phyloP scores from a whole-genome alignment of 139 green algal genomes.

The Penium margaritaceum region DNA sequence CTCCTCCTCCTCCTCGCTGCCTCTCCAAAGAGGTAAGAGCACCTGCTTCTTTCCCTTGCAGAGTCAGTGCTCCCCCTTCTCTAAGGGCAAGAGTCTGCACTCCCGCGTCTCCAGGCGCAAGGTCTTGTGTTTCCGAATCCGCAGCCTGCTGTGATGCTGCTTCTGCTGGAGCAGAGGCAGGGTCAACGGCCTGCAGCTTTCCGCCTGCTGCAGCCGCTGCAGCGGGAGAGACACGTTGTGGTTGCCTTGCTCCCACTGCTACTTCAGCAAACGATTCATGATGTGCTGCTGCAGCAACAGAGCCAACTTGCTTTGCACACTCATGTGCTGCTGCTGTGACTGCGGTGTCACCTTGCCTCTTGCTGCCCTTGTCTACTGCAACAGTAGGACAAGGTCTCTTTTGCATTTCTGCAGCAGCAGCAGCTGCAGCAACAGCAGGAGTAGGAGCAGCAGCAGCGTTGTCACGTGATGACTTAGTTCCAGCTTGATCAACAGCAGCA shows the following conservation, averaged over 20 bases:
- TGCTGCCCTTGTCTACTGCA: too few species aligned
- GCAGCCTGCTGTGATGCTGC: too few species aligned
- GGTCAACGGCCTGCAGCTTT: not conserved
- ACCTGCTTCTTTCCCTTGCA: not conserved
- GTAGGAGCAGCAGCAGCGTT: not conserved
- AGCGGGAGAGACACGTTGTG: not conserved
- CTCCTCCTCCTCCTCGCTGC: not conserved
- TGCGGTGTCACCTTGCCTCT: not conserved
- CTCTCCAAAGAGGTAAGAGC: not conserved
- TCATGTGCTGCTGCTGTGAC: not conserved
- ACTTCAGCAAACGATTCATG: not conserved
- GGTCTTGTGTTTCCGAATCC: too few species aligned
- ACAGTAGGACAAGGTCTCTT: not conserved
- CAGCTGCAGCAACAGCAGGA: constrained; percentile 7
- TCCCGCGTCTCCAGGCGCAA: too few species aligned
- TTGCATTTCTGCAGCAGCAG: not conserved
- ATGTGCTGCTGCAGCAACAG: too few species aligned
- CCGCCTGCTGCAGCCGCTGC: not conserved
- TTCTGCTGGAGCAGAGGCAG: not conserved
- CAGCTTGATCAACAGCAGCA: not conserved
- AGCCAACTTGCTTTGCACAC: too few species aligned
- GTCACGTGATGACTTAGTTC: too few species aligned
- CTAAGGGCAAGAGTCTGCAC: too few species aligned
- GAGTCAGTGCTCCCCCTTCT: too few species aligned
- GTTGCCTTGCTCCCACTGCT: not conserved